Evolutionary conservation across 2,329 filamentous ascomycete species (phyloP), one percentile per base, ranked within the genome.

Genomic region (Cladophialophora carrionii): DNA sequence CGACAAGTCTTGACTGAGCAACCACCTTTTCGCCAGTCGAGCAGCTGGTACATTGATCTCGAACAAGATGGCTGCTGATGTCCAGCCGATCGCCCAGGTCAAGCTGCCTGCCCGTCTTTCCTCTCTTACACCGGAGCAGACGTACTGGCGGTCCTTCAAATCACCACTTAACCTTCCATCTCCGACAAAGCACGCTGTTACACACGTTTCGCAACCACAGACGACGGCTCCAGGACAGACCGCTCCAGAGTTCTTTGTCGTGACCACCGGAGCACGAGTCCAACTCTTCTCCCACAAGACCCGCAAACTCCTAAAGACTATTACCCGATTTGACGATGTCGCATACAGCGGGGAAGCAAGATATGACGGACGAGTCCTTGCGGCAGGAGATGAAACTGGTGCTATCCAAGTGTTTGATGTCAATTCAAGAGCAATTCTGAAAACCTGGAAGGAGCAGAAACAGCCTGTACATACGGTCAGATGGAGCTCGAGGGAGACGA

Each of bases 371-470:
- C 87, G 92, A 67, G 90, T 99, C 63, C 80, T 99, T 72, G 89
- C 96, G 41, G 92, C 94, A 34, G 94, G 94, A 73, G 94, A 97
- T 72, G 94, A 97, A 75, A 90, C 87, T 48, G 96, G 96, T 63
- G 88, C 89, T 68, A 91, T 99, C 71, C 96, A 99, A 78, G 92
- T 97, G 12, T 99, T 98, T 75, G 95, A 99, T 74, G 87, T 96
- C 58, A 88, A 85, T 75, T 94, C 92, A 63, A 86, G 95, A 69
- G 92, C 92, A 3, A 96, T 99, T 71, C 81, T 99, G 72, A 94
- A 95, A 82, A 97, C 94, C 58, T 99, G 95, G 94, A 88, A 89
- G 69, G 87, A 93, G 72, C 94, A 98, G 81, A 93, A 92, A 80
- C 93, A 96, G 82, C 91, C 95, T 14, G 91, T 96, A 26, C 97